phyloP scores from a whole-genome alignment of 768 basidiomycete genomes.

The Goffeauzyma gilvescens region DNA sequence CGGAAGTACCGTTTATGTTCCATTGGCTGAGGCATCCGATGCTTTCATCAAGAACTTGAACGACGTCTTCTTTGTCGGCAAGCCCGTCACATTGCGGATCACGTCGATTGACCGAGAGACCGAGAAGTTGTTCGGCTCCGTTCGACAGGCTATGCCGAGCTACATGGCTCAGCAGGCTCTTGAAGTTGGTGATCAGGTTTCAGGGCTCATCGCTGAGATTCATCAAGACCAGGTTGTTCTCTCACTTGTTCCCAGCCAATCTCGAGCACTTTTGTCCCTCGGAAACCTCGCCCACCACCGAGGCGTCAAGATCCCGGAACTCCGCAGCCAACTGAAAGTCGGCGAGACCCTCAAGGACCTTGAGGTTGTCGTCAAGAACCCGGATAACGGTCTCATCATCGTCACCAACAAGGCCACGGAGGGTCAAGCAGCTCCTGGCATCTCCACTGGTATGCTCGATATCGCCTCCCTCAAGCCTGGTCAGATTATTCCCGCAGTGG shows the following conservation, averaged over 20 bases:
- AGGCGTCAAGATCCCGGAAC: conserved; percentile 44
- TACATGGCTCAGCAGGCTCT: conserved; percentile 25
- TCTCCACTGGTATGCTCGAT: conserved; percentile 7
- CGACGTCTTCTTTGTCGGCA: conserved; percentile 56
- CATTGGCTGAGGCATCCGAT: conserved; percentile 65
- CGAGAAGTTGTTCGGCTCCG: conserved; percentile 58
- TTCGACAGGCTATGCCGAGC: conserved; percentile 51
- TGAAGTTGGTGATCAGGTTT: conserved; percentile 25
- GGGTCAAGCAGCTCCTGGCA: conserved; percentile 18
- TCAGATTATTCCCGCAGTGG: conserved; percentile 60
- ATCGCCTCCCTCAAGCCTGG: conserved; percentile 48
- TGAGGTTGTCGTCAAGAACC: conserved; percentile 72
- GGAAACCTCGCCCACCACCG: conserved; percentile 71
- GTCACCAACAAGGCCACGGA: conserved; percentile 18
- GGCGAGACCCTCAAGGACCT: conserved; percentile 59
- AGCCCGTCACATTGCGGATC: conserved; percentile 67
- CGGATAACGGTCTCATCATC: conserved; percentile 68
- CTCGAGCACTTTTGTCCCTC: conserved; percentile 67
- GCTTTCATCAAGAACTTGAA: conserved; percentile 33
- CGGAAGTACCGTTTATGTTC: conserved; percentile 62
- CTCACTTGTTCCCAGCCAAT: conserved; percentile 47
- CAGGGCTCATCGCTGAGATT: conserved; percentile 43
- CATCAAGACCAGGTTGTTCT: conserved; percentile 71
- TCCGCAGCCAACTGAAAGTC: conserved; percentile 44
- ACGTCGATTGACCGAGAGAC: conserved; percentile 44